Evolutionary conservation across 306 rosid genomes (phyloP).

Genomic region (Oxytropis ochrocephala): DNA sequence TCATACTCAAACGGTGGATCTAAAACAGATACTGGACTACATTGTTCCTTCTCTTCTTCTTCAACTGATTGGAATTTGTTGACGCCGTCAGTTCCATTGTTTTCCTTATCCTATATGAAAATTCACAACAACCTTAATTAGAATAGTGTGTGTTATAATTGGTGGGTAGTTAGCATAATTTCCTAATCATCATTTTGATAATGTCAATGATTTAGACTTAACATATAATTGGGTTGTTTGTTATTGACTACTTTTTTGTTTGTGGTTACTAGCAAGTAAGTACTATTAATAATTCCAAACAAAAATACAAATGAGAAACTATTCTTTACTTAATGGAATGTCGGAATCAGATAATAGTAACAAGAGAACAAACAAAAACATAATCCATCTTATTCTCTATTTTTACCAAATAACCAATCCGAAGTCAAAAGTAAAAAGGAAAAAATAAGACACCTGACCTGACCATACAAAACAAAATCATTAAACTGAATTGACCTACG

Average conservation of each 20-base stretch:
- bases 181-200: slow-evolving; percentile 9
- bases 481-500: slow-evolving; percentile 33
- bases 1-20: slow-evolving; percentile 88
- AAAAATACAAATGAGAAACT: slow-evolving; percentile 24
- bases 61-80: slow-evolving; percentile 43
- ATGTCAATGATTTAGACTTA: slow-evolving; percentile 28
- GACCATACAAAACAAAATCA: slow-evolving; percentile 17
- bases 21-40: slow-evolving; percentile 89
- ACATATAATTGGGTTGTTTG: slow-evolving; percentile 18
- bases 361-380: slow-evolving; percentile 31
- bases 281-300: slow-evolving; percentile 2
- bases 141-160: slow-evolving; percentile 15
- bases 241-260: slow-evolving; percentile 29
- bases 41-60: slow-evolving; percentile 77
- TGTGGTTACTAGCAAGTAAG: not conserved
- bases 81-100: slow-evolving; percentile 25
- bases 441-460: not conserved
- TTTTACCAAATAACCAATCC: not conserved
- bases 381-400: slow-evolving; percentile 2
- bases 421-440: slow-evolving; percentile 1
- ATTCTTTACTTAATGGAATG: slow-evolving; percentile 16
- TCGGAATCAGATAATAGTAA: slow-evolving; percentile 23
- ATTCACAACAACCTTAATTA: slow-evolving; percentile 23
- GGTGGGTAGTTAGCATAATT: slow-evolving; percentile 21
- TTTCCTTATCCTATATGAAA: slow-evolving; percentile 43